A percentile compares a stretch with the other conserved stretches of the same genome.
Conservation (phyloP, 2,329 filamentous ascomycete genomes). For the Penicillium polonicum region DNA sequence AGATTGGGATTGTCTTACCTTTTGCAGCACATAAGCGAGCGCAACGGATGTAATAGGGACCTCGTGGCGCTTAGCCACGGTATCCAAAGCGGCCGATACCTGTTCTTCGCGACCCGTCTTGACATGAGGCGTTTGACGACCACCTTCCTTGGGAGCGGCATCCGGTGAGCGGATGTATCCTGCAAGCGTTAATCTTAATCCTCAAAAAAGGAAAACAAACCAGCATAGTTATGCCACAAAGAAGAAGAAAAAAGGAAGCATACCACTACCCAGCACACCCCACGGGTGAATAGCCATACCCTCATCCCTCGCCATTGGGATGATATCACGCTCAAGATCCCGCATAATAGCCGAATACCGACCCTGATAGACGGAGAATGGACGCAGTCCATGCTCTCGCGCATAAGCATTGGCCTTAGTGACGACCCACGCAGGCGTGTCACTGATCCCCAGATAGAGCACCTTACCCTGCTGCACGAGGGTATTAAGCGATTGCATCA, state of each 20-base stretch:
- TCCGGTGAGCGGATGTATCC: background rate
- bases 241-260: too few relatives aligned
- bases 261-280: conserved; percentile 44
- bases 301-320: conserved; percentile 63
- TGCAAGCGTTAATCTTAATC: too few relatives aligned
- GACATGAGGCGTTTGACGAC: conserved; percentile 7
- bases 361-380: conserved; percentile 69
- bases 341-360: conserved; percentile 60
- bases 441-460: conserved; percentile 65
- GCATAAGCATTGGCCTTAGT: conserved; percentile 58
- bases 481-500: conserved; percentile 67
- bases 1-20: conserved; percentile 24
- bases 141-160: background rate
- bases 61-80: conserved; percentile 8
- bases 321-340: conserved; percentile 68
- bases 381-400: conserved; percentile 65
- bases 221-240: too few relatives aligned
- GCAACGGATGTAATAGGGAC: conserved; percentile 29
- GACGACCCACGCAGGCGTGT: conserved; percentile 66
- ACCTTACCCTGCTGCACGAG: conserved; percentile 63
- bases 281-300: conserved; percentile 62
- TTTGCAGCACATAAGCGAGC: conserved; percentile 53
- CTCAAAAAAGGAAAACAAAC: too few relatives aligned
- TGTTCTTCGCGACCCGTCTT: conserved; percentile 14
- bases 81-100: conserved; percentile 19